Conservation (phyloP, 2,329 filamentous ascomycete species). For the Dactylellina haptotyla region DNA sequence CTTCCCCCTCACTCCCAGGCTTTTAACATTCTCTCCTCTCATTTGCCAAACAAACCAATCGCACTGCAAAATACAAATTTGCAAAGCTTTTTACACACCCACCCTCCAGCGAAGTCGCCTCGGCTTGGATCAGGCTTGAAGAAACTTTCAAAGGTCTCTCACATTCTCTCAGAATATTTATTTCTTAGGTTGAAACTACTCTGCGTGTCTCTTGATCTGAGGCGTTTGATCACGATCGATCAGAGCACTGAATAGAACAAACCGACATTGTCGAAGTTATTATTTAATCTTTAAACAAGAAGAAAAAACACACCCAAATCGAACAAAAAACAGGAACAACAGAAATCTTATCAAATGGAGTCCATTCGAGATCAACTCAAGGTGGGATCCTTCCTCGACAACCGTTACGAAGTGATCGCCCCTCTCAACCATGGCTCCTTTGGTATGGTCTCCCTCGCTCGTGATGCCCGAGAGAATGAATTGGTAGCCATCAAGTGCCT, state of each 20-base stretch:
- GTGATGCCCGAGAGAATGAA: slow-evolving; percentile 78
- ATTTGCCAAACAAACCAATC: slow-evolving; percentile 28
- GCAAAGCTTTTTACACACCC: slow-evolving; percentile 10
- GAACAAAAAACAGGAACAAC: slow-evolving; percentile 29
- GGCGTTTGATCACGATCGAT: slow-evolving; percentile 55
- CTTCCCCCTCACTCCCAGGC: slow-evolving; percentile 21
- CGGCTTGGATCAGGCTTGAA: slow-evolving; percentile 50
- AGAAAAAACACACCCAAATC: no score
- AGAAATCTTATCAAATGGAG: slow-evolving; percentile 70
- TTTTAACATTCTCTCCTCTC: slow-evolving; percentile 50
- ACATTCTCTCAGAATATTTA: slow-evolving; percentile 29
- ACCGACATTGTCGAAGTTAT: slow-evolving; percentile 47
- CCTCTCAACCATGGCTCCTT: slow-evolving; percentile 99
- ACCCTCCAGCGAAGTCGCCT: slow-evolving; percentile 45
- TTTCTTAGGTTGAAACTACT: slow-evolving; percentile 47
- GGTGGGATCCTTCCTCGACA: slow-evolving; percentile 81
- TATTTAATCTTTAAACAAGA: slow-evolving; percentile 45
- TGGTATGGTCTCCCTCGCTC: slow-evolving; percentile 96
- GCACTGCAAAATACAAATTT: slow-evolving; percentile 17
- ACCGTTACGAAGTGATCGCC: slow-evolving; percentile 88
- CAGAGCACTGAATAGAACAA: slow-evolving; percentile 36
- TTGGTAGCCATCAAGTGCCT: slow-evolving; percentile 95
- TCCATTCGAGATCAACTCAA: slow-evolving; percentile 86
- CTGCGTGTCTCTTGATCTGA: slow-evolving; percentile 52
- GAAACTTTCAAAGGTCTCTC: slow-evolving; percentile 45